phyloP scores from a whole-genome alignment of 192 early-diverging fungal species.

The Backusella mclennaniae region DNA sequence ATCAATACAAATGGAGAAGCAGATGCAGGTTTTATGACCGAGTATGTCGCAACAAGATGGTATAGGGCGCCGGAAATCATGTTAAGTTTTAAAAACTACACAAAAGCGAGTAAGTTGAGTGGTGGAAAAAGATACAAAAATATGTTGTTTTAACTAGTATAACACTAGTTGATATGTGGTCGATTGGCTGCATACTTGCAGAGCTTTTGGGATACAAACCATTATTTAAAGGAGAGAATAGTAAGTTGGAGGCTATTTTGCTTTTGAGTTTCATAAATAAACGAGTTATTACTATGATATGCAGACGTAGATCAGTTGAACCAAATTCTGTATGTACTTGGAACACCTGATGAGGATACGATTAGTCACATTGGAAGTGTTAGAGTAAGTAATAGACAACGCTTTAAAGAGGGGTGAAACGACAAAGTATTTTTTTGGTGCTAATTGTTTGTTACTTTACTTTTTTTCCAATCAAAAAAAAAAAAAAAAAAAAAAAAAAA shows the following conservation, averaged over 20 bases:
- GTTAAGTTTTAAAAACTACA: constrained; percentile 96
- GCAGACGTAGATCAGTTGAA: constrained; percentile 90
- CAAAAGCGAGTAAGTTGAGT: constrained; percentile 76
- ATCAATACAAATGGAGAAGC: constrained; percentile 75
- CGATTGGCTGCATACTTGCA: constrained; percentile 85
- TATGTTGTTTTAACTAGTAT: not conserved
- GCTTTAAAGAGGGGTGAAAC: no score
- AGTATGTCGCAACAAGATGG: constrained; percentile 94
- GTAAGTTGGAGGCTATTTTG: constrained; percentile 32
- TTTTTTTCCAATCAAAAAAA: not conserved
- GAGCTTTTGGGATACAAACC: constrained; percentile 63
- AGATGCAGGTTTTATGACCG: constrained; percentile 90
- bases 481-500: no score
- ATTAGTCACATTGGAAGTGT: constrained; percentile 72
- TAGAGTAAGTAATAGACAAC: constrained; percentile 29
- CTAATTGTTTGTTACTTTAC: no score
- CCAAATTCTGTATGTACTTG: constrained; percentile 81
- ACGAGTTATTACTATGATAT: constrained; percentile 66
- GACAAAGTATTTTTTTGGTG: no score
- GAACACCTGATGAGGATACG: constrained; percentile 76
- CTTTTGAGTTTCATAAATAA: constrained; percentile 57
- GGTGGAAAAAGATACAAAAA: no score
- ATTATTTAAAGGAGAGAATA: constrained; percentile 86
- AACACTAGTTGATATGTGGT: constrained; percentile 77
- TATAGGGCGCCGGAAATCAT: constrained; percentile 96